Conservation (phyloP, 768 basidiomycete species). For the Hygrocybe coccinea region DNA sequence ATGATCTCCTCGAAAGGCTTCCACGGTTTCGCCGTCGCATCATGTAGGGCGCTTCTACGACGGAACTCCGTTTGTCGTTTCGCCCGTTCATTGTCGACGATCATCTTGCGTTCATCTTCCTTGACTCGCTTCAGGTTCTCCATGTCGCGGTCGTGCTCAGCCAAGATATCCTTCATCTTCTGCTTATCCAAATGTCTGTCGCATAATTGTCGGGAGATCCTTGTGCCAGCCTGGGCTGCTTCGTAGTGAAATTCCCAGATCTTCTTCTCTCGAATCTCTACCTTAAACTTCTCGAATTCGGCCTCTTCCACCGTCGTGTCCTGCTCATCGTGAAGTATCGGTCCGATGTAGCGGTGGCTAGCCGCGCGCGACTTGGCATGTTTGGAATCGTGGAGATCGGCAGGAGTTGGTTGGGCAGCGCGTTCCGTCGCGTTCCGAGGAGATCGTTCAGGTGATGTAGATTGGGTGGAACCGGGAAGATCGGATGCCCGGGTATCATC, state of each 20-base stretch:
- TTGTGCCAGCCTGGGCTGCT: constrained; percentile 10
- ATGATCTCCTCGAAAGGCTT: not conserved
- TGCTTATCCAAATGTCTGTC: constrained; percentile 16
- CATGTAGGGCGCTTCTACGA: not conserved
- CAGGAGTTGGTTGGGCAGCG: not conserved
- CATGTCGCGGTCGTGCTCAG: constrained; percentile 39
- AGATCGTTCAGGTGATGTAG: not conserved
- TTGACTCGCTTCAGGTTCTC: constrained; percentile 25
- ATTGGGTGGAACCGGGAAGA: not conserved
- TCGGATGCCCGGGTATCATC: not conserved
- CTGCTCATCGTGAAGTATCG: constrained; percentile 15
- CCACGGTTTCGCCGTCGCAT: not conserved
- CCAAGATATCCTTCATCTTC: constrained; percentile 24
- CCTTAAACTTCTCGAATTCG: constrained; percentile 42
- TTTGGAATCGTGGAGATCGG: not conserved
- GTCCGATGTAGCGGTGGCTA: constrained; percentile 22
- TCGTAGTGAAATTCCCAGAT: constrained; percentile 42
- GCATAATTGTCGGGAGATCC: constrained; percentile 15
- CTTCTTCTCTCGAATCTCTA: constrained; percentile 42
- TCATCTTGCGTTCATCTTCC: constrained; percentile 24
- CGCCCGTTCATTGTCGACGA: constrained; percentile 14
- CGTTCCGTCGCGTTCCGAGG: not conserved
- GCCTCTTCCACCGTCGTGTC: constrained; percentile 26
- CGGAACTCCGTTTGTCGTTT: constrained; percentile 2
- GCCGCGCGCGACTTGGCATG: constrained; percentile 1